phyloP scores from a whole-genome alignment of 2,329 filamentous ascomycete genomes.

The Cytospora schulzeri region DNA sequence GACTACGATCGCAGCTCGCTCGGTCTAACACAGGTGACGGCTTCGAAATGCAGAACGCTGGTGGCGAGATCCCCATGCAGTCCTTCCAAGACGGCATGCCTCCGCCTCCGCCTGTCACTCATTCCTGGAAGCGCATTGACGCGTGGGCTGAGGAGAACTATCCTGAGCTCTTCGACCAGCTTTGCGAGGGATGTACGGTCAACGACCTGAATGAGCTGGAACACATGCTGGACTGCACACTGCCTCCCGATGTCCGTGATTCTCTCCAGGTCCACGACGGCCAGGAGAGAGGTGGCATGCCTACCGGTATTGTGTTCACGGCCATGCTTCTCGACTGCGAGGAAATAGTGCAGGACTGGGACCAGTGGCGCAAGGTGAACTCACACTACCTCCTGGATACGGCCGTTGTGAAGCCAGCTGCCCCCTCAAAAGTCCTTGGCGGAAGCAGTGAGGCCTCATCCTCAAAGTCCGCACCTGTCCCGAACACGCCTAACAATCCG shows the following conservation, averaged over 20 bases:
- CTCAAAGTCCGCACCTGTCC: constrained; percentile 60
- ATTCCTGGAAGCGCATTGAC: constrained; percentile 95
- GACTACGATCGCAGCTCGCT: constrained; percentile 77
- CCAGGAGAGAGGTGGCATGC: constrained; percentile 90
- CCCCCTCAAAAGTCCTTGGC: constrained; percentile 72
- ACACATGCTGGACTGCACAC: constrained; percentile 90
- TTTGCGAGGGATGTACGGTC: constrained; percentile 86
- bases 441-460: constrained; percentile 69
- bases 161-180: constrained; percentile 88
- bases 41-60: constrained; percentile 69
- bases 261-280: constrained; percentile 90
- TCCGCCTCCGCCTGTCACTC: constrained; percentile 80
- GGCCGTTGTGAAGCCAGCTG: constrained; percentile 58
- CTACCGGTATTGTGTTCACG: constrained; percentile 90
- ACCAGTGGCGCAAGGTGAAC: constrained; percentile 93
- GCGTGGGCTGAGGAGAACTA: constrained; percentile 94
- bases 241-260: constrained; percentile 91
- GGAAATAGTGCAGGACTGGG: constrained; percentile 97
- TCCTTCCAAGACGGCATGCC: constrained; percentile 90
- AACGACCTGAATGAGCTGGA: constrained; percentile 98
- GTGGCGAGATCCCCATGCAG: constrained; percentile 93
- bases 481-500: constrained; percentile 54
- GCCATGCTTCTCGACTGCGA: constrained; percentile 97
- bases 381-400: constrained; percentile 77
- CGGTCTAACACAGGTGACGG: constrained; percentile 64